Evolutionary conservation across 1,139 yeast species (phyloP).

Genomic region (Hyphopichia pseudoburtonii): DNA sequence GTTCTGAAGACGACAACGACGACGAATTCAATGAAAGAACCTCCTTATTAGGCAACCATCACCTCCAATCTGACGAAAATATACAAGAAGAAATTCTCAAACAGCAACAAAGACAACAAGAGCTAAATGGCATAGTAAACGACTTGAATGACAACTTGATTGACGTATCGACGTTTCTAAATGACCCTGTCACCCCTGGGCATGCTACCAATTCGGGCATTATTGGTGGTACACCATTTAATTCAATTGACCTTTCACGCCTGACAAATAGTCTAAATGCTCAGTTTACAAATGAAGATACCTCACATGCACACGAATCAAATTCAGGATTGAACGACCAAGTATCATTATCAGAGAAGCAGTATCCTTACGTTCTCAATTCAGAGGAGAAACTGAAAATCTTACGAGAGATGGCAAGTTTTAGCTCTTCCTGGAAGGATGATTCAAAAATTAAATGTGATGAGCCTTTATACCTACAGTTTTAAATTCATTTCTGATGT

Average conservation of each 20-base stretch:
- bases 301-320: not conserved
- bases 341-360: slow-evolving; percentile 7
- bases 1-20: slow-evolving; percentile 35
- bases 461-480: slow-evolving; percentile 32
- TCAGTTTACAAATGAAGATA: slow-evolving; percentile 3
- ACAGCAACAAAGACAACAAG: slow-evolving; percentile 45
- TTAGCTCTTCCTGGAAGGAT: slow-evolving; percentile 21
- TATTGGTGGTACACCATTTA: too few relatives aligned
- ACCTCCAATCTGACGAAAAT: slow-evolving; percentile 32
- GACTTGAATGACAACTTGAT: slow-evolving; percentile 45
- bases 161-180: slow-evolving; percentile 44
- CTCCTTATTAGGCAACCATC: slow-evolving; percentile 34
- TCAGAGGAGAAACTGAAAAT: slow-evolving; percentile 22
- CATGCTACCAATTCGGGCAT: slow-evolving; percentile 10
- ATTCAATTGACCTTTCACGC: slow-evolving; percentile 9
- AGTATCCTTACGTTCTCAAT: slow-evolving; percentile 16
- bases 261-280: slow-evolving; percentile 6
- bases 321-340: not conserved
- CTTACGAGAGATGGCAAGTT: slow-evolving; percentile 15
- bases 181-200: slow-evolving; percentile 7
- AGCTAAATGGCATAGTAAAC: slow-evolving; percentile 41
- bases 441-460: slow-evolving; percentile 20
- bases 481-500: slow-evolving; percentile 18
- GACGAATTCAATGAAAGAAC: slow-evolving; percentile 39
- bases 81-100: slow-evolving; percentile 42